These are phyloP conservation scores for Geranium brycei DNA, from an alignment of 345 rosid genomes.

Conservation along the genomic window DNA sequence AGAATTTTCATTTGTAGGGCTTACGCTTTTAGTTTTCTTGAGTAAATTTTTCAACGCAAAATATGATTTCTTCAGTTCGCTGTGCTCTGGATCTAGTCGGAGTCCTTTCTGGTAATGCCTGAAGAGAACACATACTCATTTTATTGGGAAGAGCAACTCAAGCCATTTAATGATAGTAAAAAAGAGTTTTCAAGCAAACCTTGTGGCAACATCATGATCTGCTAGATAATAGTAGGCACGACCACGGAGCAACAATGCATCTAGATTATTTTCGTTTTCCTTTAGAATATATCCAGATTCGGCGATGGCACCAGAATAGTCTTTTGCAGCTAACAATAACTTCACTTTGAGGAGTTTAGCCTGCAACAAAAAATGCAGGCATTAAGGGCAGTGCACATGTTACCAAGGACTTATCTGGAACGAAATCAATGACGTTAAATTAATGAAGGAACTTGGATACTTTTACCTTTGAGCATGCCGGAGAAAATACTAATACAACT, in stretches of 20 bases:
- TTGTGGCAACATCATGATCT: constrained; percentile 92
- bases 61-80: constrained; percentile 87
- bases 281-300: constrained; percentile 78
- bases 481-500: constrained; percentile 91
- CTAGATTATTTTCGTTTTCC: constrained; percentile 78
- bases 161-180: not conserved
- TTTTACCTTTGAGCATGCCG: constrained; percentile 76
- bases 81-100: constrained; percentile 92
- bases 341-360: constrained; percentile 75
- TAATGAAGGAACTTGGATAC: constrained; percentile 1
- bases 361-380: constrained; percentile 24
- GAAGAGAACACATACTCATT: constrained; percentile 16
- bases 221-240: constrained; percentile 97
- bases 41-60: constrained; percentile 85
- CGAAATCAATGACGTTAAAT: not conserved
- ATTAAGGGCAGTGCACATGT: not conserved
- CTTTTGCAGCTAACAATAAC: constrained; percentile 55
- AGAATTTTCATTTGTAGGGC: constrained; percentile 12
- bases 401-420: too few species aligned
- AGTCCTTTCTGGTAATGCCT: constrained; percentile 98
- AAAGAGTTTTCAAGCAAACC: constrained; percentile 28
- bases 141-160: not conserved
- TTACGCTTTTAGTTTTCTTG: constrained; percentile 89
- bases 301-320: constrained; percentile 69
- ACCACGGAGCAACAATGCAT: constrained; percentile 87